Base-by-base conservation (phyloP, 179 eudicot genomes). In the Carnegiea gigantea region DNA sequence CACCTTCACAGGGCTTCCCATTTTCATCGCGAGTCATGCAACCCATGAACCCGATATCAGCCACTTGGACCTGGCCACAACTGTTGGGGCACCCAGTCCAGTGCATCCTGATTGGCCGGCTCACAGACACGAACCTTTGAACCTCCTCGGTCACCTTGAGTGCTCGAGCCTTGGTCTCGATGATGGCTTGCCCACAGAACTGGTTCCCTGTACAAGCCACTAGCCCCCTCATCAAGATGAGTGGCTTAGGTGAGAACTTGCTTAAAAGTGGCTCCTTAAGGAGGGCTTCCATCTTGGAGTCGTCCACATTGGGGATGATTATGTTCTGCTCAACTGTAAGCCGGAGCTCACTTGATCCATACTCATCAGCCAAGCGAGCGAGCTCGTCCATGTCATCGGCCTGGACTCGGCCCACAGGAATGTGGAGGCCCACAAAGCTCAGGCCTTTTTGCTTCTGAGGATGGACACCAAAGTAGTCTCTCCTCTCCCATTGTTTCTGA, bases 21-120 rank as follows among this genome's bases (percentile, higher is more conserved):
- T 90, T 84, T 70, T 90, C 88, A 28, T 92, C 89, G 83, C 97
- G 91, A 21, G 97, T 77, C 98, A 90, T 90, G 87, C 99, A 95
- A 10, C 99, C 99, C 99, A 93, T 93, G 80, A 95, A 95, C 38
- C 99, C 98, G 9, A 94, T 94, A 85, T 95, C 99, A 0, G 99
- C 99, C 77, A 95, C 99, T 80, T 94, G 98, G 20, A 95, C 90
- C 80, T 94, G 98, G 38, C 91, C 99, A 43, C 98, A 95, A 24
- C 86, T 89, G 75, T 95, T 95, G 1, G 98, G 96, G 84, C 99
- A 95, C 3, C 99, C 98, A 0, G 98, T 94, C 98, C 98, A 94
- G 80, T 95, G 99, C 99, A 95, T 95, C 86, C 98, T 88, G 64
- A 95, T 90, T 1, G 96, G 93, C 62, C 79, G 84, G 8, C 88